Evolutionary conservation across 257 asterid genomes (phyloP).

Genomic region (Salvia hispanica): DNA sequence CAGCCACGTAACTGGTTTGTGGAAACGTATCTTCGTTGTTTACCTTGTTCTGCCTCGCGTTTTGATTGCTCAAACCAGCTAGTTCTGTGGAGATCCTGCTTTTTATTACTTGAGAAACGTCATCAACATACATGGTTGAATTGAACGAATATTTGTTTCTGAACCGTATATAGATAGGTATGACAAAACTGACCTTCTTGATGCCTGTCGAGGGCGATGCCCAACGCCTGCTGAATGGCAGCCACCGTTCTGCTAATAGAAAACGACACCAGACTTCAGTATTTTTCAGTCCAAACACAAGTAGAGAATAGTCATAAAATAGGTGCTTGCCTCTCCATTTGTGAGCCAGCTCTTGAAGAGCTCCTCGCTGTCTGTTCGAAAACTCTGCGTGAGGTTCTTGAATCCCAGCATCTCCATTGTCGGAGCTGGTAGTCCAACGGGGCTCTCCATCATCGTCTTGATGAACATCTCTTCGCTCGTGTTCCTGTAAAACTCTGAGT

Average conservation of each 20-base stretch:
- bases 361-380: slow-evolving; percentile 77
- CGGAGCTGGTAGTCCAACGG: slow-evolving; percentile 72
- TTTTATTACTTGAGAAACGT: slow-evolving; percentile 7
- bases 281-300: not conserved
- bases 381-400: slow-evolving; percentile 58
- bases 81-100: slow-evolving; percentile 75
- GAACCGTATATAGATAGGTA: not conserved
- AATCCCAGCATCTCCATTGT: slow-evolving; percentile 89
- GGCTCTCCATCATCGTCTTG: slow-evolving; percentile 75
- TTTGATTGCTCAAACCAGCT: slow-evolving; percentile 49
- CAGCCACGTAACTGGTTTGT: slow-evolving; percentile 27
- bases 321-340: slow-evolving; percentile 72
- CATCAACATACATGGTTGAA: not conserved
- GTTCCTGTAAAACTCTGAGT: slow-evolving; percentile 63
- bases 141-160: not conserved
- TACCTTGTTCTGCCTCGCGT: slow-evolving; percentile 47
- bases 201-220: slow-evolving; percentile 63
- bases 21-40: slow-evolving; percentile 36
- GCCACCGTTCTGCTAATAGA: slow-evolving; percentile 49
- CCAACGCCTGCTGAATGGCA: slow-evolving; percentile 43
- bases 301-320: not conserved
- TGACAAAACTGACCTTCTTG: slow-evolving; percentile 57
- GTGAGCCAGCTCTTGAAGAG: slow-evolving; percentile 88
- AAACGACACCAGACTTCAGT: not conserved
- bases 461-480: slow-evolving; percentile 82